Evolutionary conservation across 2,329 filamentous ascomycete species (phyloP).

Genomic region (Oidium heveae): DNA sequence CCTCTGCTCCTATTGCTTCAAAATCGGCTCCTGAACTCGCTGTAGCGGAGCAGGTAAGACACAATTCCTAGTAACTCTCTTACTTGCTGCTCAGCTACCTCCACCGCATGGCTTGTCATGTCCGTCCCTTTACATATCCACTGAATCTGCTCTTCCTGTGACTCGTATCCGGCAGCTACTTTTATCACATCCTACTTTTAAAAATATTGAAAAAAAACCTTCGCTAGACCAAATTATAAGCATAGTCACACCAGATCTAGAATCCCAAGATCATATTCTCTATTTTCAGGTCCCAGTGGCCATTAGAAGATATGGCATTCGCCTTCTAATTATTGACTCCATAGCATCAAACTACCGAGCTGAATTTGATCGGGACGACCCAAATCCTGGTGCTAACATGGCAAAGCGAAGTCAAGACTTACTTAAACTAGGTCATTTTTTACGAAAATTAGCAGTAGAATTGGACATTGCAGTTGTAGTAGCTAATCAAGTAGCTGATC

Average conservation of each 20-base stretch:
- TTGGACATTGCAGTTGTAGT: conserved; percentile 67
- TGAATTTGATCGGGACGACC: conserved; percentile 42
- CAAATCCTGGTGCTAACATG: conserved; percentile 27
- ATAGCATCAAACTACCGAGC: conserved; percentile 90
- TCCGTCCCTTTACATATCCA: conserved; percentile 78
- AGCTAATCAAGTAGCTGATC: conserved; percentile 81
- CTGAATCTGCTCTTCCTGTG: conserved; percentile 67
- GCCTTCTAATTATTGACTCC: conserved; percentile 69
- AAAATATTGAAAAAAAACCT: conserved; percentile 20
- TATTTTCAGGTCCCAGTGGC: conserved; percentile 79
- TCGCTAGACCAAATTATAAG: conserved; percentile 56
- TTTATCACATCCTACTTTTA: conserved; percentile 34
- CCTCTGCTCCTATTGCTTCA: not conserved
- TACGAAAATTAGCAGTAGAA: conserved; percentile 50
- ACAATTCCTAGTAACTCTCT: conserved; percentile 65
- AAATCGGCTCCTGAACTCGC: conserved; percentile 1
- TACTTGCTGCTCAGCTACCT: conserved; percentile 64
- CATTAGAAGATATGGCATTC: conserved; percentile 47
- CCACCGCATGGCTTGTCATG: conserved; percentile 43
- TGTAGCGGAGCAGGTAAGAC: conserved; percentile 72
- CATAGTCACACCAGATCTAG: conserved; percentile 67
- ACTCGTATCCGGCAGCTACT: conserved; percentile 61
- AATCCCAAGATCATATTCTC: conserved; percentile 86
- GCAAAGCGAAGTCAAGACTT: conserved; percentile 55
- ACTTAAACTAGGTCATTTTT: conserved; percentile 45